Evolutionary conservation across 2,329 filamentous ascomycete genomes (phyloP).

Genomic region (Paracoccidioides brasiliensis): DNA sequence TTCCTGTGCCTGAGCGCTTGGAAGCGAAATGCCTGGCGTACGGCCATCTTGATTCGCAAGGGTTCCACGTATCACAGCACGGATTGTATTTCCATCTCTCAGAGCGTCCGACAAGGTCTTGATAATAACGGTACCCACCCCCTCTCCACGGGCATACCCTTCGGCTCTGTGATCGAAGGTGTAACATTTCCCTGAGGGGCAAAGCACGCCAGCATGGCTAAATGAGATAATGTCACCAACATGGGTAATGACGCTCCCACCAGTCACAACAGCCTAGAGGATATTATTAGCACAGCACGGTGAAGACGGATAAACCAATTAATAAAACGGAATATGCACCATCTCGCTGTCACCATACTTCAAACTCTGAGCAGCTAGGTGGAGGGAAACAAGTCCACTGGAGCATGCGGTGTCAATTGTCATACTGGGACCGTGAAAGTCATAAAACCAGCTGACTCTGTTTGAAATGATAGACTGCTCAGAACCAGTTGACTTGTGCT

Average conservation of each 20-base stretch:
- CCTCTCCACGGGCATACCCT: slow-evolving; percentile 35
- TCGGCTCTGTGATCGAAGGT: slow-evolving; percentile 24
- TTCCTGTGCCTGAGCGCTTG: slow-evolving; percentile 19
- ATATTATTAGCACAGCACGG: background rate
- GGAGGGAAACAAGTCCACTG: slow-evolving; percentile 17
- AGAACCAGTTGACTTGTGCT: slow-evolving; percentile 13
- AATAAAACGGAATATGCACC: background rate
- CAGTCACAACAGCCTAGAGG: slow-evolving; percentile 5
- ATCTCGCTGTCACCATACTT: slow-evolving; percentile 10
- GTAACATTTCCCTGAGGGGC: slow-evolving; percentile 14
- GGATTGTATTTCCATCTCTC: slow-evolving; percentile 27
- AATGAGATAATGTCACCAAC: slow-evolving; percentile 6
- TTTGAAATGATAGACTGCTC: slow-evolving; percentile 16
- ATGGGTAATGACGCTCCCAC: slow-evolving; percentile 6
- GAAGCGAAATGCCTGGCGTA: slow-evolving; percentile 30
- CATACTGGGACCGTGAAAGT: slow-evolving; percentile 15
- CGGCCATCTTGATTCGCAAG: slow-evolving; percentile 31
- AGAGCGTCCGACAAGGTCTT: slow-evolving; percentile 28
- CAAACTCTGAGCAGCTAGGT: slow-evolving; percentile 17
- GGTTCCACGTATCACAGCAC: slow-evolving; percentile 26
- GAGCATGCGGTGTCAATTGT: slow-evolving; percentile 20
- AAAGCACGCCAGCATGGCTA: slow-evolving; percentile 8
- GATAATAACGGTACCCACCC: slow-evolving; percentile 25
- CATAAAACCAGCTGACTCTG: slow-evolving; percentile 19
- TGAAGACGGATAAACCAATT: background rate